These are phyloP conservation scores for Globisporangium echinulatum DNA, from an alignment of 352 stramenopile species.

Conservation along the genomic window DNA sequence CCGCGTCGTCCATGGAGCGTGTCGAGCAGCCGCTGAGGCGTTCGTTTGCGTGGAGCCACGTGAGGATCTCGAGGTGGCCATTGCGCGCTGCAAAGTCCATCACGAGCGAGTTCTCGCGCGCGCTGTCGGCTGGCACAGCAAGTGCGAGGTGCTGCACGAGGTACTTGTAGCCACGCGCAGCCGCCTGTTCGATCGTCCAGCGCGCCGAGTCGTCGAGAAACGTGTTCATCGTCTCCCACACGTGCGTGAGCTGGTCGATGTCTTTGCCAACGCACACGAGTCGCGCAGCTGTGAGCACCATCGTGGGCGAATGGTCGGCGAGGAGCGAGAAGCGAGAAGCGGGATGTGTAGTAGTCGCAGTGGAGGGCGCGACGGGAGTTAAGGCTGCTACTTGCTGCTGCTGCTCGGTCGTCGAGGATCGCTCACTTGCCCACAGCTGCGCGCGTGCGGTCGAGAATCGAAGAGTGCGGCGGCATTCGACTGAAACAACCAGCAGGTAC, in stretches of 20 bases:
- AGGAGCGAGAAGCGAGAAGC: neutral
- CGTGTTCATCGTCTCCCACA: constrained; percentile 36
- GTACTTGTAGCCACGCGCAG: constrained; percentile 51
- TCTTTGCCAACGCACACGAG: constrained; percentile 37
- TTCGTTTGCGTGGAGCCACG: constrained; percentile 39
- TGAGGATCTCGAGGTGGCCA: constrained; percentile 64
- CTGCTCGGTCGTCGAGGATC: neutral
- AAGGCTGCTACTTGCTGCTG: neutral
- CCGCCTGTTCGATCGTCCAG: constrained; percentile 63
- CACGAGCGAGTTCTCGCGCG: constrained; percentile 38
- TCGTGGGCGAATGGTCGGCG: constrained; percentile 6
- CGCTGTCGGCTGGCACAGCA: constrained; percentile 14
- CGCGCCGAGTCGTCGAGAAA: constrained; percentile 47
- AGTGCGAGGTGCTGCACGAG: constrained; percentile 64
- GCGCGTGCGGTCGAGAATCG: constrained; percentile 6
- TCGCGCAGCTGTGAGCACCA: constrained; percentile 49
- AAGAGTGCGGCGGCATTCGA: neutral
- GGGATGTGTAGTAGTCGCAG: neutral
- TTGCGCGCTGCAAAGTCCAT: constrained; percentile 72
- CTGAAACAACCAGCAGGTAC: neutral
- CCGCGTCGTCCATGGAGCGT: constrained; percentile 48
- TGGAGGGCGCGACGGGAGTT: no score
- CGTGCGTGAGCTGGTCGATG: constrained; percentile 50
- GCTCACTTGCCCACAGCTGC: constrained; percentile 10
- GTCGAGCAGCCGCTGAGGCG: constrained; percentile 45